phyloP scores from a whole-genome alignment of 176 grass and related monocot genomes.

The Triticum turgidum region DNA sequence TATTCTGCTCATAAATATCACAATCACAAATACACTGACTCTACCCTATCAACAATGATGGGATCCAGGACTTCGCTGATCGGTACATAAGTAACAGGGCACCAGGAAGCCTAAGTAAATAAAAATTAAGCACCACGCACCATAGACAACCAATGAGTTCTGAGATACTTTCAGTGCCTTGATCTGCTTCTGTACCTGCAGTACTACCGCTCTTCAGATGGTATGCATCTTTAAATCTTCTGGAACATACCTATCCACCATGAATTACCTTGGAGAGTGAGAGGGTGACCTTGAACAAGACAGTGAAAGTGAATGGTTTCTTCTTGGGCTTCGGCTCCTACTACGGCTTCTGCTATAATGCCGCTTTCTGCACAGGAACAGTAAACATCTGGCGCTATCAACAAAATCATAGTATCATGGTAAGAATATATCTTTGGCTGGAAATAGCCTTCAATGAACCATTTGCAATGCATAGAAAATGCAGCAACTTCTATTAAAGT shows the following conservation, averaged over 20 bases:
- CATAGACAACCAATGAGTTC: neutral
- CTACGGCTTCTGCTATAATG: constrained; percentile 72
- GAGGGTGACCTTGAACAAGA: constrained; percentile 62
- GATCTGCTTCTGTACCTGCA: constrained; percentile 80
- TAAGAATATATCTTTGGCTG: neutral
- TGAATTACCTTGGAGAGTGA: constrained; percentile 65
- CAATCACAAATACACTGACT: neutral
- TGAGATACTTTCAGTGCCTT: constrained; percentile 54
- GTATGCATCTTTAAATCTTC: constrained; percentile 3
- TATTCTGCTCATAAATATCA: constrained; percentile 19
- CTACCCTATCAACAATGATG: neutral
- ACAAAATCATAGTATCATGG: neutral
- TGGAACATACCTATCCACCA: neutral
- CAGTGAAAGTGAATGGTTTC: constrained; percentile 44
- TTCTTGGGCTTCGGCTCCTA: constrained; percentile 70
- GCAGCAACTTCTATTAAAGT: neutral
- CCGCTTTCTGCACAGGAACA: constrained; percentile 45
- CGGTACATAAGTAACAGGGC: neutral
- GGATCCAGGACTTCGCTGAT: neutral
- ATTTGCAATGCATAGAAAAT: neutral
- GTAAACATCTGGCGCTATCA: neutral
- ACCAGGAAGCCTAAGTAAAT: neutral
- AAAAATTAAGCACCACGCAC: constrained; percentile 4
- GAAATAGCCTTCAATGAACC: neutral
- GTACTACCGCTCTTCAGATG: neutral